Percentiles rank a stretch among this genome's conserved stretches.
Conservation (phyloP, 495 filamentous ascomycete species). For the Rusavskia elegans region DNA sequence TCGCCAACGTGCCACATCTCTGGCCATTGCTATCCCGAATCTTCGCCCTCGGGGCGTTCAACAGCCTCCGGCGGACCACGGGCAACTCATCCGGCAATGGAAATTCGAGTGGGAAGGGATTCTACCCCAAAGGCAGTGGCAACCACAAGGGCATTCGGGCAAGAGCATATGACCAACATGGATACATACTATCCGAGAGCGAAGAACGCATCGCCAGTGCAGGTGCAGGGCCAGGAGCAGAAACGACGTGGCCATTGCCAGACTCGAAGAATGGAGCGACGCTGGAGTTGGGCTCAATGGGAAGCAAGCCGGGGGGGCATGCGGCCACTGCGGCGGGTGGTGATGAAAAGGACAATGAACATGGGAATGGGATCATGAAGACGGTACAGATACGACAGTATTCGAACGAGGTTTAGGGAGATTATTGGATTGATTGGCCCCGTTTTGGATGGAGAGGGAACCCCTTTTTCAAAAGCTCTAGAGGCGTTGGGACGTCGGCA, state of each 20-base stretch:
- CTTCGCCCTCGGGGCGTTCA: conserved; percentile 33
- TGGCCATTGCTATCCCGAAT: conserved; percentile 41
- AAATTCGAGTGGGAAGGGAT: neutral
- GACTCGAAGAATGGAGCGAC: neutral
- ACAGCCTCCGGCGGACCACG: conserved; percentile 1
- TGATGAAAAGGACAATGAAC: neutral
- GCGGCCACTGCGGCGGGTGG: neutral
- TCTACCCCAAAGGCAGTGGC: neutral
- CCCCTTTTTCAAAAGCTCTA: no score
- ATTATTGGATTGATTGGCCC: neutral
- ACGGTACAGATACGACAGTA: conserved; percentile 10
- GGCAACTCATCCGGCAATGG: neutral
- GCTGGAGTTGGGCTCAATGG: neutral
- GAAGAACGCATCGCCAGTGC: conserved; percentile 10
- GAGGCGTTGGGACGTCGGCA: no score
- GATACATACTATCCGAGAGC: conserved; percentile 10
- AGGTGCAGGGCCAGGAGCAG: neutral
- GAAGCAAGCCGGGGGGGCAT: neutral
- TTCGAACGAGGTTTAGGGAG: neutral
- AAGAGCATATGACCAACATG: conserved; percentile 2
- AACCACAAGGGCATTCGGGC: neutral
- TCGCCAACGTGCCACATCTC: conserved; percentile 47
- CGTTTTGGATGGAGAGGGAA: no score
- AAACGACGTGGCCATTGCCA: neutral
- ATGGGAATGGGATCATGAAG: conserved; percentile 3